Evolutionary conservation across 257 asterid genomes (phyloP).

Genomic region (Orobanche coerulescens): DNA sequence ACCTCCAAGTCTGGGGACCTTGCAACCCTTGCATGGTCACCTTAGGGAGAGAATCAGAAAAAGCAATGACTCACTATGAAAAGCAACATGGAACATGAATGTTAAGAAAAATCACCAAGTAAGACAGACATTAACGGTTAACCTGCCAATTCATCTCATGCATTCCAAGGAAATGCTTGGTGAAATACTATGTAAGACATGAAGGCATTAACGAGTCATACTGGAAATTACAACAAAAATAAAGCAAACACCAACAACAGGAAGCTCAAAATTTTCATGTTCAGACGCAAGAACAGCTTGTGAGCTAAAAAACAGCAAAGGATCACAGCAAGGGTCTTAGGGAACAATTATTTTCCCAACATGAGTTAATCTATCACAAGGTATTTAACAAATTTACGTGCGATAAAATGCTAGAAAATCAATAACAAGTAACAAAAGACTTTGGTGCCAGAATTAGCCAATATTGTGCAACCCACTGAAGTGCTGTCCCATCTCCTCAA

Average conservation of each 20-base stretch:
- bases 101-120: conserved; percentile 1
- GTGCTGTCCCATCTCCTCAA: background rate
- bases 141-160: conserved; percentile 6
- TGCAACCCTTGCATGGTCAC: conserved; percentile 96
- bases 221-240: background rate
- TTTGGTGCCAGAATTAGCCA: background rate
- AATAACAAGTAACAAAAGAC: background rate
- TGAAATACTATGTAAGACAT: background rate
- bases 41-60: conserved; percentile 31
- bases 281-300: conserved; percentile 4
- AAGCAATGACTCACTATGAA: conserved; percentile 8
- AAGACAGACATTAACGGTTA: conserved; percentile 5
- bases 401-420: background rate
- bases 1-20: conserved; percentile 97
- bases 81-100: background rate
- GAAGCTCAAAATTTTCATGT: background rate
- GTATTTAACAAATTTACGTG: background rate
- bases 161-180: conserved; percentile 5
- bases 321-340: background rate
- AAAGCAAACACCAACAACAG: background rate
- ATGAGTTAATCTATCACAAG: background rate
- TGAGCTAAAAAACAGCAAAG: background rate
- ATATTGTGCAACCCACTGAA: background rate
- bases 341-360: background rate
- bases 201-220: background rate